These are phyloP conservation scores for Pyrrhoderma lamaoense DNA, from an alignment of 1,284 basidiomycete species.

Conservation along the genomic window DNA sequence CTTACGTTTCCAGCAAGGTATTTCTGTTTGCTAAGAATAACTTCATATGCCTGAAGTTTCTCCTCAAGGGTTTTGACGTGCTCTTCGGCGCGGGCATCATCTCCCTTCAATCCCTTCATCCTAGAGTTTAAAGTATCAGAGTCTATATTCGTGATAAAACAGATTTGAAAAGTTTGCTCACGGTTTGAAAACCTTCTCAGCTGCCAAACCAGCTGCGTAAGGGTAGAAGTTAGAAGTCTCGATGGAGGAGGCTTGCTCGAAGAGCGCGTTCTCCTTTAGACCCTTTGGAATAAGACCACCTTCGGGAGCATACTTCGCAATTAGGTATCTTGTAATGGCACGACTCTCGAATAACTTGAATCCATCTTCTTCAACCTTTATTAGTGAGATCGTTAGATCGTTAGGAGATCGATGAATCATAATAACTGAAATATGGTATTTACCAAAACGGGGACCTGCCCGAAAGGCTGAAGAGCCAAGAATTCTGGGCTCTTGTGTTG, in stretches of 20 bases:
- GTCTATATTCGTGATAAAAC: neutral
- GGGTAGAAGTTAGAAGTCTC: constrained; percentile 30
- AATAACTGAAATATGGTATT: neutral
- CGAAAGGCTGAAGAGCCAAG: constrained; percentile 53
- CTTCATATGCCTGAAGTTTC: constrained; percentile 38
- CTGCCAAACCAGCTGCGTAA: constrained; percentile 22
- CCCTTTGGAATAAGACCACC: constrained; percentile 21
- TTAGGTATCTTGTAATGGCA: constrained; percentile 29
- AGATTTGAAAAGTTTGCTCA: neutral
- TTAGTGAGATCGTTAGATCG: neutral
- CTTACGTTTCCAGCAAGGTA: constrained; percentile 40
- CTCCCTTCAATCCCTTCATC: constrained; percentile 13
- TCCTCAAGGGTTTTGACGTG: constrained; percentile 24
- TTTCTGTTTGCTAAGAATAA: constrained; percentile 38
- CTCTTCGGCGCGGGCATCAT: constrained; percentile 25
- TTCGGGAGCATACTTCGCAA: constrained; percentile 24
- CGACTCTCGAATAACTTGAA: constrained; percentile 26
- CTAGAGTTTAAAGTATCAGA: neutral
- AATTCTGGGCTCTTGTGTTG: constrained; percentile 44
- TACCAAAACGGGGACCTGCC: constrained; percentile 46
- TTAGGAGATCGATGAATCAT: neutral
- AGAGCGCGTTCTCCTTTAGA: constrained; percentile 24
- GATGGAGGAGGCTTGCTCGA: constrained; percentile 29
- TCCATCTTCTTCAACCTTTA: constrained; percentile 18
- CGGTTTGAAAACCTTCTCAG: constrained; percentile 26